Evolutionary conservation across 2,329 filamentous ascomycete species (phyloP).

Genomic region (Beauveria pseudobassiana): DNA sequence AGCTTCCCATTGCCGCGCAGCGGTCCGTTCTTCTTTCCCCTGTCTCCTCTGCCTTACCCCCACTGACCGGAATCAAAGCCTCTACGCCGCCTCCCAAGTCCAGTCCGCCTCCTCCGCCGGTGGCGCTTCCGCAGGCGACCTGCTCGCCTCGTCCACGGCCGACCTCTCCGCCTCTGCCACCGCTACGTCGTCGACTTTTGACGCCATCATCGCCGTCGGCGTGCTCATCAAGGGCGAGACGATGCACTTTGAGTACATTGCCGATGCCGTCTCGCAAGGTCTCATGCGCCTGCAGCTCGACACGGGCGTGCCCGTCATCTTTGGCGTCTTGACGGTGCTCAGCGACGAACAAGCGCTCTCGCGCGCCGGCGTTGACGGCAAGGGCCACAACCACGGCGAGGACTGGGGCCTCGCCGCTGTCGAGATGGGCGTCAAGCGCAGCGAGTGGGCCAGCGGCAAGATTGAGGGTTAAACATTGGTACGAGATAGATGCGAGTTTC

Average conservation of each 20-base stretch:
- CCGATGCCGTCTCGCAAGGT: conserved; percentile 81
- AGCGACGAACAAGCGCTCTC: conserved; percentile 80
- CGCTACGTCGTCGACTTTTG: conserved; percentile 59
- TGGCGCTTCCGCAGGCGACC: conserved; percentile 63
- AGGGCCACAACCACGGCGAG: conserved; percentile 85
- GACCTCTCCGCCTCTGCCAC: conserved; percentile 49
- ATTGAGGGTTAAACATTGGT: conserved; percentile 33
- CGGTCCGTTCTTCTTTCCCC: conserved; percentile 44
- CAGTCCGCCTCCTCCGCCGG: conserved; percentile 60
- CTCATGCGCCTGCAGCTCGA: conserved; percentile 94
- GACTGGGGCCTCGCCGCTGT: conserved; percentile 95
- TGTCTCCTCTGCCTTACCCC: conserved; percentile 14
- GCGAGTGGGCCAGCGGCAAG: conserved; percentile 69
- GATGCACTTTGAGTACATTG: conserved; percentile 99
- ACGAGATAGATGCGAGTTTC: too few species aligned
- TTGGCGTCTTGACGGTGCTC: conserved; percentile 84
- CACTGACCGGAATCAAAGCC: conserved; percentile 35
- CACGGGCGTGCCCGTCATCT: conserved; percentile 79
- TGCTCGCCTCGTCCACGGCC: conserved; percentile 60
- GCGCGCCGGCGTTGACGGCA: conserved; percentile 64
- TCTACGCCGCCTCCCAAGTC: conserved; percentile 80
- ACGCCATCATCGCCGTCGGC: conserved; percentile 90
- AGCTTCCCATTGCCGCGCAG: conserved; percentile 85
- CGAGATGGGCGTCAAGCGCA: conserved; percentile 84
- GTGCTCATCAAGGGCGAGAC: conserved; percentile 98